A percentile compares a stretch with the other conserved stretches of the same genome.
phyloP scores from a whole-genome alignment of 805 yeast genomes.

The Candida oleophila region DNA sequence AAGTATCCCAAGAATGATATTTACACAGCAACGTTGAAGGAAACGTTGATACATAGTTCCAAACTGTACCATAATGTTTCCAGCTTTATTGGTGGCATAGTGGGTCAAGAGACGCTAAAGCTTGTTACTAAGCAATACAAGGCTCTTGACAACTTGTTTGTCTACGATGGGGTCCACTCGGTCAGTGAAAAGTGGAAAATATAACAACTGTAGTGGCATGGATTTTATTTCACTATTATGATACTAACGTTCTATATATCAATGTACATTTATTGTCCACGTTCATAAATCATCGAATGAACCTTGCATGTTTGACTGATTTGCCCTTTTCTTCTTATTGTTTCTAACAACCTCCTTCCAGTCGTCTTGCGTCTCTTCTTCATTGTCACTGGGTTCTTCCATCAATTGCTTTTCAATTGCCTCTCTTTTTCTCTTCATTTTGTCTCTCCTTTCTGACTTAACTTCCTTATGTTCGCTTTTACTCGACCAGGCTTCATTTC shows the following conservation, averaged over 20 bases:
- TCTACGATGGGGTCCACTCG: slow-evolving; percentile 71
- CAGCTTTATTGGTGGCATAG: slow-evolving; percentile 80
- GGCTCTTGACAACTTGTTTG: slow-evolving; percentile 68
- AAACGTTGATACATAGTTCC: slow-evolving; percentile 37
- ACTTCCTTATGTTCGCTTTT: slow-evolving; percentile 61
- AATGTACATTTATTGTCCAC: not conserved
- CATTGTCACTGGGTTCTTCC: slow-evolving; percentile 45
- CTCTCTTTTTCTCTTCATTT: slow-evolving; percentile 62
- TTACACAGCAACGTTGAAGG: slow-evolving; percentile 24
- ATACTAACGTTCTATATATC: not conserved
- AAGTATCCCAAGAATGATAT: slow-evolving; percentile 16
- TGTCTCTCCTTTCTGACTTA: slow-evolving; percentile 63
- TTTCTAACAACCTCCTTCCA: slow-evolving; percentile 83
- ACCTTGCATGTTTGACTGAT: slow-evolving; percentile 44
- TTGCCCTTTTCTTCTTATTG: slow-evolving; percentile 57
- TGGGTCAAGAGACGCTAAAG: slow-evolving; percentile 81
- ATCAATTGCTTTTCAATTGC: slow-evolving; percentile 58
- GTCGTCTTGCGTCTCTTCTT: slow-evolving; percentile 56
- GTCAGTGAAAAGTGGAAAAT: slow-evolving; percentile 42
- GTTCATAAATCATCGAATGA: slow-evolving; percentile 53
- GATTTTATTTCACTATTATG: too few species aligned
- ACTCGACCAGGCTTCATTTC: slow-evolving; percentile 80
- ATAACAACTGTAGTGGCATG: slow-evolving; percentile 11
- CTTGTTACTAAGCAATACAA: slow-evolving; percentile 74
- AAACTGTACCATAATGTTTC: slow-evolving; percentile 56